phyloP scores from a whole-genome alignment of 805 yeast genomes.

The Metschnikowia kofuensis region DNA sequence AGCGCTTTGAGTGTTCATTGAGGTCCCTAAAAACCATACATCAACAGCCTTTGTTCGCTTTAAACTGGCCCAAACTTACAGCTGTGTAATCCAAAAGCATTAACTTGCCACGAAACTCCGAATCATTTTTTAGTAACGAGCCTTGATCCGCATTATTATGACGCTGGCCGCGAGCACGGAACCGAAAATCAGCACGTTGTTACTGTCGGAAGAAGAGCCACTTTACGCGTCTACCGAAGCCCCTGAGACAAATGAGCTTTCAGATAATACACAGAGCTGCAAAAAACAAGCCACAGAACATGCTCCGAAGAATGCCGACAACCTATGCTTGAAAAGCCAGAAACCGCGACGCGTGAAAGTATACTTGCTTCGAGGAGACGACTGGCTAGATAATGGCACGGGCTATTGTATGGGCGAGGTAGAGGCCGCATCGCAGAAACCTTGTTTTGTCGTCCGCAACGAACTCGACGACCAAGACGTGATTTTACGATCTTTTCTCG shows the following conservation, averaged over 20 bases:
- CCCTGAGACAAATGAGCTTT: background rate
- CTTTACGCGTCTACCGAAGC: background rate
- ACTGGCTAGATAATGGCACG: conserved; percentile 91
- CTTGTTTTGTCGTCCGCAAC: conserved; percentile 68
- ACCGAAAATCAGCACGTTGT: conserved; percentile 4
- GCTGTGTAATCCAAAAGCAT: too few relatives aligned
- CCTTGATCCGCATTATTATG: background rate
- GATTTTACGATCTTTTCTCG: conserved; percentile 63
- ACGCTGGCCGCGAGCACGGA: background rate
- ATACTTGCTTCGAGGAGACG: conserved; percentile 75
- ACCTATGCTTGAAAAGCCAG: conserved; percentile 11
- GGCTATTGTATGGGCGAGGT: conserved; percentile 80
- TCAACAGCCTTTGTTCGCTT: too few relatives aligned
- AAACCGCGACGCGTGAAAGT: conserved; percentile 82
- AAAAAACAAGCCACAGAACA: background rate
- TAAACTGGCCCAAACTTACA: too few relatives aligned
- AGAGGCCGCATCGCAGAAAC: conserved; percentile 33
- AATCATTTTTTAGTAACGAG: too few relatives aligned
- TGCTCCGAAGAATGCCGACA: background rate
- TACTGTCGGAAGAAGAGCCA: background rate
- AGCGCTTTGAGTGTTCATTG: too few relatives aligned
- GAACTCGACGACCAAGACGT: conserved; percentile 60
- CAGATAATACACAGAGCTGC: too few relatives aligned
- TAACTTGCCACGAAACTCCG: too few relatives aligned
- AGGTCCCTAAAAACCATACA: too few relatives aligned